A percentile compares a stretch with the other conserved stretches of the same genome.
These are phyloP conservation scores for Gymnopus androsaceus DNA, from an alignment of 1,284 basidiomycete species.

Conservation along the genomic window DNA sequence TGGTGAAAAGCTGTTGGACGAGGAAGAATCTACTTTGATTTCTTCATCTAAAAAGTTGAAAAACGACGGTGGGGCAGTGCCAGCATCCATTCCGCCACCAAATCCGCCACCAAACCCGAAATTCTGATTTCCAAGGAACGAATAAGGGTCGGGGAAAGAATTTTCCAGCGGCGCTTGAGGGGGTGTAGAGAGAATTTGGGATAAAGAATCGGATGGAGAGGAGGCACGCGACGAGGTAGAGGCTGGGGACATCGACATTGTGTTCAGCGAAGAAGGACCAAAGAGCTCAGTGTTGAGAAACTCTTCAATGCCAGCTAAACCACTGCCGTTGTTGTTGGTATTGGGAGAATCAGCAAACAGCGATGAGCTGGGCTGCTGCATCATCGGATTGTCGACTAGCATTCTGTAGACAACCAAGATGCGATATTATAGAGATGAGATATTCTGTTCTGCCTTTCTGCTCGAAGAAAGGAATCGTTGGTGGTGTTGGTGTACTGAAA, in stretches of 20 bases:
- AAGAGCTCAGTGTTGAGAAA: slow-evolving; percentile 20
- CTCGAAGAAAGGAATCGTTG: too few species aligned
- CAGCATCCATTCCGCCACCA: not conserved
- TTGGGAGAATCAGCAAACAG: too few species aligned
- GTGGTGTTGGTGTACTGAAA: too few species aligned
- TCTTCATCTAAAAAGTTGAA: slow-evolving; percentile 19
- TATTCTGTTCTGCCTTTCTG: too few species aligned
- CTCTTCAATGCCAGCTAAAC: slow-evolving; percentile 15
- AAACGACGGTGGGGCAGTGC: not conserved
- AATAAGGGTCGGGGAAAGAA: slow-evolving; percentile 17
- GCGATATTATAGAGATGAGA: too few species aligned
- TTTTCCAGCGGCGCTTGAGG: slow-evolving; percentile 15
- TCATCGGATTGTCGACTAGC: too few species aligned
- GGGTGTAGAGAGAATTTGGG: slow-evolving; percentile 14
- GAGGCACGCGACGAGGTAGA: slow-evolving; percentile 15
- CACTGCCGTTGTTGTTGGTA: too few species aligned
- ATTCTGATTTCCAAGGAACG: not conserved
- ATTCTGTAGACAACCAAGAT: too few species aligned
- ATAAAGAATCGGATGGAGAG: slow-evolving; percentile 13
- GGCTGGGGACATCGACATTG: slow-evolving; percentile 8
- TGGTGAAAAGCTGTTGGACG: not conserved
- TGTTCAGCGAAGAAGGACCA: slow-evolving; percentile 8
- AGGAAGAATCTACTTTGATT: slow-evolving; percentile 13
- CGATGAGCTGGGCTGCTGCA: too few species aligned
- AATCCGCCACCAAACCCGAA: slow-evolving; percentile 11